These are phyloP conservation scores for Saccharomycopsis sp. DNA, from an alignment of 805 yeast species.

Conservation along the genomic window DNA sequence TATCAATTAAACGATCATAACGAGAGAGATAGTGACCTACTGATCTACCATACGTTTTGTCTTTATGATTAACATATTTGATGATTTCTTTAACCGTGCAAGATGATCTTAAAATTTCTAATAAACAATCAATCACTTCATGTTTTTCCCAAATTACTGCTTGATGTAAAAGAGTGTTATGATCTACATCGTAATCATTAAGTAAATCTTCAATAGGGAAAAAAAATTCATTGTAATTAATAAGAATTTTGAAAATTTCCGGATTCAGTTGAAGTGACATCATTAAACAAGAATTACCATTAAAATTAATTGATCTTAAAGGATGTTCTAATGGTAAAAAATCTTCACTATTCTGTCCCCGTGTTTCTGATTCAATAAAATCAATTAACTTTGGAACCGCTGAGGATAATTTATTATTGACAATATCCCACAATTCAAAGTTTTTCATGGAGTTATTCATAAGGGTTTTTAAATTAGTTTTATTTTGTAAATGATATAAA, in stretches of 20 bases:
- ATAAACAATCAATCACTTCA: not conserved
- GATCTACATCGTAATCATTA: constrained; percentile 46
- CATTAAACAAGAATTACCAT: constrained; percentile 67
- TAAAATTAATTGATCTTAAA: constrained; percentile 31
- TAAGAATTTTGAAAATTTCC: constrained; percentile 34
- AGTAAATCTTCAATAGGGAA: constrained; percentile 59
- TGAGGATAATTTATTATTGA: not conserved
- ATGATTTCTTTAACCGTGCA: constrained; percentile 36
- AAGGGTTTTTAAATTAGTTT: constrained; percentile 29
- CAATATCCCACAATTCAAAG: constrained; percentile 39
- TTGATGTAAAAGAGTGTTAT: constrained; percentile 46
- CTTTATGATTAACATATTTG: constrained; percentile 39
- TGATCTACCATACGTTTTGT: constrained; percentile 40
- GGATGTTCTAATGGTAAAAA: constrained; percentile 22
- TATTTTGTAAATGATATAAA: constrained; percentile 44
- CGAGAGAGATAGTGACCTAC: constrained; percentile 69
- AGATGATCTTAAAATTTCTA: constrained; percentile 31
- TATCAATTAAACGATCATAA: constrained; percentile 37
- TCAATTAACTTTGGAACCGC: not conserved
- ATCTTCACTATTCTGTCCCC: not conserved
- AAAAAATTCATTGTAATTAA: constrained; percentile 35
- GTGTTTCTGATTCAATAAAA: not conserved
- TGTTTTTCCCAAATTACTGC: constrained; percentile 36
- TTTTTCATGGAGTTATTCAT: constrained; percentile 36
- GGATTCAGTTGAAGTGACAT: constrained; percentile 45